phyloP scores from a whole-genome alignment of 352 stramenopile genomes.

The Phytophthora fragariaefolia region DNA sequence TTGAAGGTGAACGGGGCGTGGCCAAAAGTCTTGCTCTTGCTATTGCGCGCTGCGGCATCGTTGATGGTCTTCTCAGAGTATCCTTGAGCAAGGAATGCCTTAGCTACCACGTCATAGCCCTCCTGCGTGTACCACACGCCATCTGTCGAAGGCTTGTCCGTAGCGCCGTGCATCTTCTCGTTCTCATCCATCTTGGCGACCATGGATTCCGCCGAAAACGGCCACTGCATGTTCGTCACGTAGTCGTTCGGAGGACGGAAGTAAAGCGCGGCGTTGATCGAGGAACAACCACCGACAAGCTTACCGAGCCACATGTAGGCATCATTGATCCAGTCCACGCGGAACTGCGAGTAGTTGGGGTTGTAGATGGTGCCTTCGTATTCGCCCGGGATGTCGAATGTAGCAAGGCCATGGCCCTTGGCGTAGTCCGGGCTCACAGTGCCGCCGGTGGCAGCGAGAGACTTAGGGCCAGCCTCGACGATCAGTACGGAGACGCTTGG shows the following conservation, averaged over 20 bases:
- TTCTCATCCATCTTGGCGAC: conserved; percentile 60
- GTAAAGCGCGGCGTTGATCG: conserved; percentile 85
- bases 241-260: conserved; percentile 66
- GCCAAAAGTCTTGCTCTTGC: conserved; percentile 62
- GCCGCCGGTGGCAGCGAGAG: conserved; percentile 53
- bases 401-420: conserved; percentile 37
- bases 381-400: conserved; percentile 77
- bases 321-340: conserved; percentile 51
- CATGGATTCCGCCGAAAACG: conserved; percentile 59
- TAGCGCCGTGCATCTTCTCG: conserved; percentile 50
- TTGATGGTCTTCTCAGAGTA: conserved; percentile 60
- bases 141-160: conserved; percentile 59
- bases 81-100: conserved; percentile 42
- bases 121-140: conserved; percentile 62
- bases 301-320: conserved; percentile 64
- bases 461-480: conserved; percentile 61
- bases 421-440: conserved; percentile 55
- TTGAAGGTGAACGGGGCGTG: conserved; percentile 63
- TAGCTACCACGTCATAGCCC: conserved; percentile 55
- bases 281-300: conserved; percentile 78
- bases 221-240: conserved; percentile 48
- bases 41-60: conserved; percentile 51
- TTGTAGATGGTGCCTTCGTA: conserved; percentile 58
- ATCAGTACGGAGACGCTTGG: conserved; percentile 59
- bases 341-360: conserved; percentile 44